Percentiles rank a stretch among this genome's conserved stretches.
Conservation (phyloP, 2,329 filamentous ascomycete species). For the Ophiocordyceps polyrhachis-furcata region DNA sequence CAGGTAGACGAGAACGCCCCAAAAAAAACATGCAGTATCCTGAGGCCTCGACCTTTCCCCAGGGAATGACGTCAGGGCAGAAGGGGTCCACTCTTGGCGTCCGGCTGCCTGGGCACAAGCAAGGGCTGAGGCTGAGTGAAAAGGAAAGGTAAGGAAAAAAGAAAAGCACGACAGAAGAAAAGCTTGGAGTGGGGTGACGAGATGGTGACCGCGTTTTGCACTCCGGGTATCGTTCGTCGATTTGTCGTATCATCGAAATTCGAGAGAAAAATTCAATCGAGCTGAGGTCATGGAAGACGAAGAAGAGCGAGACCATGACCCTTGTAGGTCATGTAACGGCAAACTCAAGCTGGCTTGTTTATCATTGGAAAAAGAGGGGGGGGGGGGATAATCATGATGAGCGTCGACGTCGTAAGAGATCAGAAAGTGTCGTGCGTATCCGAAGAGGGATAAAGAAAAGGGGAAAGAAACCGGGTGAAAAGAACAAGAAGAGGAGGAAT, state of each 20-base stretch:
- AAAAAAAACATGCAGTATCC: not conserved
- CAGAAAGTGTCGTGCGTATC: no score
- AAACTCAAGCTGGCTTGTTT: no score
- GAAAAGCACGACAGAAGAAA: conserved; percentile 7
- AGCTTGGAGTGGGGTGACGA: conserved; percentile 20
- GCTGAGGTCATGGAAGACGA: not conserved
- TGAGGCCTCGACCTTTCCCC: not conserved
- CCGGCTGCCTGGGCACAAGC: not conserved
- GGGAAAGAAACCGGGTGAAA: not conserved
- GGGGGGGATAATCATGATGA: no score
- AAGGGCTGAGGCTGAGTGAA: not conserved
- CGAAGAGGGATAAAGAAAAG: no score
- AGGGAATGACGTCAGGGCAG: not conserved
- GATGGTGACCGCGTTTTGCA: conserved; percentile 19
- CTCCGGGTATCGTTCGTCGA: conserved; percentile 22
- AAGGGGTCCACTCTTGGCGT: not conserved
- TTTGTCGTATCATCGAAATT: conserved; percentile 16
- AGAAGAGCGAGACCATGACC: not conserved
- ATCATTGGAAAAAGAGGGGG: no score
- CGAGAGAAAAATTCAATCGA: conserved; percentile 7
- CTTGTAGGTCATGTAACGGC: no score
- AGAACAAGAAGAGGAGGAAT: no score
- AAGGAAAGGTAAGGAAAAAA: conserved; percentile 1
- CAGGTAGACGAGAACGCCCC: not conserved
- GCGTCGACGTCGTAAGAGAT: no score